Evolutionary conservation across 352 stramenopile genomes (phyloP).

Genomic region (Thraustotheca clavata): DNA sequence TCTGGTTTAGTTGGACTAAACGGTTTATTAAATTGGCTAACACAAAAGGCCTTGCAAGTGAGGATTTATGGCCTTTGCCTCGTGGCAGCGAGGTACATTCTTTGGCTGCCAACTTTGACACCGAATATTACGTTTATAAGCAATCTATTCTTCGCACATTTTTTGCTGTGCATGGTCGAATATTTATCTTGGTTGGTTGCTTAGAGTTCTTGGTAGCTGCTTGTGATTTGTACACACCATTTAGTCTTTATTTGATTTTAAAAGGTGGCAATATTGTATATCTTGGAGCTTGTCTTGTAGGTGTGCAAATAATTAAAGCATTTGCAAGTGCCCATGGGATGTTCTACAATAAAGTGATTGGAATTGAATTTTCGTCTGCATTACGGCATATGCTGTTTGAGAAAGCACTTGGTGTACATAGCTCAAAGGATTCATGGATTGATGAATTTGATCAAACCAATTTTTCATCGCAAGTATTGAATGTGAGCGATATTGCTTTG

Average conservation of each 20-base stretch:
- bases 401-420: constrained; percentile 3
- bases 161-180: neutral
- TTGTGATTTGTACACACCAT: neutral
- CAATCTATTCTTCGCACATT: constrained; percentile 1
- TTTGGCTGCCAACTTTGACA: constrained; percentile 23
- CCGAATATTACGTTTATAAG: constrained; percentile 20
- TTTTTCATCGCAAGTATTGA: constrained; percentile 15
- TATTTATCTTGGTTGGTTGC: neutral
- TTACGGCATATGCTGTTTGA: constrained; percentile 15
- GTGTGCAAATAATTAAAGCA: neutral
- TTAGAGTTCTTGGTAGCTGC: neutral
- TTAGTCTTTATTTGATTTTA: neutral
- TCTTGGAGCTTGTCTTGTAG: neutral
- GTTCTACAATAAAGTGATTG: neutral
- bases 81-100: constrained; percentile 20
- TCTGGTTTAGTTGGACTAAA: constrained; percentile 37
- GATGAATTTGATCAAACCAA: neutral
- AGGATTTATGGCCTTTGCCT: constrained; percentile 31
- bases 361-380: constrained; percentile 1
- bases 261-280: neutral
- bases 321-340: neutral
- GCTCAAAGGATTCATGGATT: neutral
- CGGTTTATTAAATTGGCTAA: constrained; percentile 36
- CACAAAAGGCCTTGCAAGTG: constrained; percentile 29
- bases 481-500: neutral